These are phyloP conservation scores for Sordaria brevicollis DNA, from an alignment of 495 filamentous ascomycete genomes.

Conservation along the genomic window DNA sequence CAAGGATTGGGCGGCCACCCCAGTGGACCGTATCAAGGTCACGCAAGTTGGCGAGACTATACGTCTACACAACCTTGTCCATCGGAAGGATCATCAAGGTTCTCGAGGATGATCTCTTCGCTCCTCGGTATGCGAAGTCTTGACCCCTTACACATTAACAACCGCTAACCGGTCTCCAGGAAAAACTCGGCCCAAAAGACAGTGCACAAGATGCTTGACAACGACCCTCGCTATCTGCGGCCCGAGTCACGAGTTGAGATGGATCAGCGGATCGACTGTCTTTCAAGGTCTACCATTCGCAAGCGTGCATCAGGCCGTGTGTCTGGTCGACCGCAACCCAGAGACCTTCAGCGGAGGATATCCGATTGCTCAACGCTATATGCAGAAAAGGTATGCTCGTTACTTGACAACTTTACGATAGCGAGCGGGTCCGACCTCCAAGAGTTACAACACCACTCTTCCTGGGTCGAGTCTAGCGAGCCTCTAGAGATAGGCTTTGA, in stretches of 20 bases:
- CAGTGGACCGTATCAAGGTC: constrained; percentile 34
- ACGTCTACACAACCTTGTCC: constrained; percentile 33
- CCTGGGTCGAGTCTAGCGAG: constrained; percentile 2
- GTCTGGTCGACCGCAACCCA: not conserved
- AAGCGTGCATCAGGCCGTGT: not conserved
- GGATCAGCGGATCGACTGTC: constrained; percentile 25
- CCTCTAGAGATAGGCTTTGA: not conserved
- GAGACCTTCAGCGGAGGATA: constrained; percentile 9
- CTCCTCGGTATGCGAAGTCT: constrained; percentile 19
- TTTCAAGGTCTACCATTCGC: constrained; percentile 13
- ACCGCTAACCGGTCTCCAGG: constrained; percentile 13
- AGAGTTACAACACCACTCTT: not conserved
- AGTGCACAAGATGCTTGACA: constrained; percentile 34
- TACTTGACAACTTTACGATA: constrained; percentile 19
- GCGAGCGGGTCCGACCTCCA: constrained; percentile 6
- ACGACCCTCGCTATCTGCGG: constrained; percentile 37
- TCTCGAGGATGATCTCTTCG: constrained; percentile 32
- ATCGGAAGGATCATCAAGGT: constrained; percentile 34
- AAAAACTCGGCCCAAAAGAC: constrained; percentile 39
- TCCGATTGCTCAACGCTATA: constrained; percentile 19
- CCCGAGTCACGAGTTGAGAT: constrained; percentile 34
- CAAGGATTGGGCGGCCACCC: constrained; percentile 32
- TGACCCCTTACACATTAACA: not conserved
- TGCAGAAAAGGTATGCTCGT: constrained; percentile 13
- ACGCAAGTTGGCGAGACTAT: constrained; percentile 33